Conservation (phyloP, 23 red algal species). For the Cyanidioschyzon merolae region DNA sequence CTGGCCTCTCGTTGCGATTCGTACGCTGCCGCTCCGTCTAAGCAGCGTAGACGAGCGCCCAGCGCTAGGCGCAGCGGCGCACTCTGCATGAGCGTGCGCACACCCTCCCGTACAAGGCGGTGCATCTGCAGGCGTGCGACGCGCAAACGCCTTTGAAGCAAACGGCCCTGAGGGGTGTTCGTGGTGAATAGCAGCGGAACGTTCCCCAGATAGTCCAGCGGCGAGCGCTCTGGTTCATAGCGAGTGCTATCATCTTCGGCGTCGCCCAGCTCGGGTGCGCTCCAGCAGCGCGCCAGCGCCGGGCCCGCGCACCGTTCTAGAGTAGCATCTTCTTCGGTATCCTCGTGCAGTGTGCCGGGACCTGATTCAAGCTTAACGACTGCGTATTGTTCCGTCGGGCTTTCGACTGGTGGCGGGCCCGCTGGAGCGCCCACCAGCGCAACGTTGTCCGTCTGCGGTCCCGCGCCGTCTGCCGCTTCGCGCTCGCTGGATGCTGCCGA, state of each 20-base stretch:
- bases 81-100: neutral
- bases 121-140: neutral
- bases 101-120: neutral
- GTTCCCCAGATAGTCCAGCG: slow-evolving; percentile 7
- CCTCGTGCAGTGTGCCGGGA: too few species aligned
- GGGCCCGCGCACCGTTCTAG: neutral
- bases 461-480: too few species aligned
- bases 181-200: slow-evolving; percentile 3
- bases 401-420: too few species aligned
- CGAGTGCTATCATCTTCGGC: neutral
- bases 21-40: too few species aligned
- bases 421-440: too few species aligned
- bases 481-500: neutral
- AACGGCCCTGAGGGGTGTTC: slow-evolving; percentile 15
- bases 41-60: too few species aligned
- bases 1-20: too few species aligned
- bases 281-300: neutral
- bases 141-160: neutral
- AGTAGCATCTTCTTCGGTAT: too few species aligned
- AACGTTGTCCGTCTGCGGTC: too few species aligned
- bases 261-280: neutral
- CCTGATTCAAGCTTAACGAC: too few species aligned
- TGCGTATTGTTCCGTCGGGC: too few species aligned
- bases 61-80: neutral
- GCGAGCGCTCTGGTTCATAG: neutral